Percentiles rank a stretch among this genome's conserved stretches.
phyloP scores from a whole-genome alignment of 2,329 filamentous ascomycete genomes.

The Talaromyces sp. region DNA sequence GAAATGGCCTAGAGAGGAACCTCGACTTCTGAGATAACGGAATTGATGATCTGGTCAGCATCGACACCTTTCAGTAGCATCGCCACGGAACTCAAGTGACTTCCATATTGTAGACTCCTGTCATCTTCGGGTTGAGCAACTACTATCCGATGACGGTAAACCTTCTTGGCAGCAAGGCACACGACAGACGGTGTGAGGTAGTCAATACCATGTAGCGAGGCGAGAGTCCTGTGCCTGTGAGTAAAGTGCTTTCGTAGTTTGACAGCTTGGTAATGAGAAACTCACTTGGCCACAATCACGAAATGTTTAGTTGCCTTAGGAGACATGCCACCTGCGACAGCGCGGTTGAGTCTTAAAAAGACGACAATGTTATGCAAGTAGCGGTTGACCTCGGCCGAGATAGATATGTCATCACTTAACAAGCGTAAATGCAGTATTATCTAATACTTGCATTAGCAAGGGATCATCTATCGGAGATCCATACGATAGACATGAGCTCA shows the following conservation, averaged over 20 bases:
- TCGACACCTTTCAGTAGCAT: constrained; percentile 60
- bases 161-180: constrained; percentile 74
- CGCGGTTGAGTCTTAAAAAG: constrained; percentile 83
- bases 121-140: constrained; percentile 69
- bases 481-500: not conserved
- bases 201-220: constrained; percentile 73
- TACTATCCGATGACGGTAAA: constrained; percentile 79
- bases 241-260: constrained; percentile 12
- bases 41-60: constrained; percentile 56
- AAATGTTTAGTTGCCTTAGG: constrained; percentile 77
- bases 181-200: constrained; percentile 84
- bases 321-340: constrained; percentile 73
- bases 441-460: constrained; percentile 21
- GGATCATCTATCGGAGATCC: not conserved
- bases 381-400: constrained; percentile 72
- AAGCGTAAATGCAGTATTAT: constrained; percentile 57
- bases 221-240: constrained; percentile 58
- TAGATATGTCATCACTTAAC: constrained; percentile 56
- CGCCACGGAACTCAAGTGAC: constrained; percentile 66
- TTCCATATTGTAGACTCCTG: constrained; percentile 91
- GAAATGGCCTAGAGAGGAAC: constrained; percentile 46
- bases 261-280: not conserved
- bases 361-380: constrained; percentile 86
- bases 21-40: constrained; percentile 56
- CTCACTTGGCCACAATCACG: constrained; percentile 59